Percentiles rank a stretch among this genome's conserved stretches.
Evolutionary conservation across 1,139 yeast species (phyloP).

Genomic region (Suhomyces bokatorum): DNA sequence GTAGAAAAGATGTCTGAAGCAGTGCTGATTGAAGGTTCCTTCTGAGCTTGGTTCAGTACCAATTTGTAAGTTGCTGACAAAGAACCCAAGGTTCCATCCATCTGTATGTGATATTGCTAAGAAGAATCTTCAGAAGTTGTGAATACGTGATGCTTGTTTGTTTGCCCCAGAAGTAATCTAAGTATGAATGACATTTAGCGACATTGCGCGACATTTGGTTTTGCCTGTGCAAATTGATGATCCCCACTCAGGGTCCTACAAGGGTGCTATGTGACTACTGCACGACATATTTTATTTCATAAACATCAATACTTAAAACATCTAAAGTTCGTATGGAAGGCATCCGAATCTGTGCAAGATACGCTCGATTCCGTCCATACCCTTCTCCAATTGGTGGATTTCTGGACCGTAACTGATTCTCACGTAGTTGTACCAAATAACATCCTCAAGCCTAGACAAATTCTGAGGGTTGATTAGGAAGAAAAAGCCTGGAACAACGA

Average conservation of each 20-base stretch:
- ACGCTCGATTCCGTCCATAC: conserved; percentile 70
- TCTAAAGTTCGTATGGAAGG: conserved; percentile 30
- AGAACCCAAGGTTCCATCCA: no score
- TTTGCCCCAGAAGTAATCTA: no score
- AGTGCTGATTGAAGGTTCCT: no score
- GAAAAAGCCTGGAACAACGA: conserved; percentile 68
- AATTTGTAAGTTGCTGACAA: no score
- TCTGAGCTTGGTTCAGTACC: no score
- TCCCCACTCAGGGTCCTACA: background rate
- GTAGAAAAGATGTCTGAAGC: no score
- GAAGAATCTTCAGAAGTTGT: no score
- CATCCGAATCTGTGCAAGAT: conserved; percentile 50
- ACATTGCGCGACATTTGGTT: conserved; percentile 1
- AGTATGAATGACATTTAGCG: background rate
- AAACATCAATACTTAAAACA: background rate
- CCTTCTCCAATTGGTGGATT: conserved; percentile 50
- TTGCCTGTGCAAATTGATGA: background rate
- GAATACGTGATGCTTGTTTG: no score
- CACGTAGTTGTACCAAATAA: conserved; percentile 64
- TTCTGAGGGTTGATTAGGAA: conserved; percentile 67
- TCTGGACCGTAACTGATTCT: conserved; percentile 69
- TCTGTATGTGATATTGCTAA: no score
- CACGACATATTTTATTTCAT: background rate
- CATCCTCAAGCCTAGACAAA: conserved; percentile 60
- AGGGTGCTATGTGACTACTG: background rate